Conservation (phyloP, 345 rosid genomes). For the Eucalyptus curtisii region DNA sequence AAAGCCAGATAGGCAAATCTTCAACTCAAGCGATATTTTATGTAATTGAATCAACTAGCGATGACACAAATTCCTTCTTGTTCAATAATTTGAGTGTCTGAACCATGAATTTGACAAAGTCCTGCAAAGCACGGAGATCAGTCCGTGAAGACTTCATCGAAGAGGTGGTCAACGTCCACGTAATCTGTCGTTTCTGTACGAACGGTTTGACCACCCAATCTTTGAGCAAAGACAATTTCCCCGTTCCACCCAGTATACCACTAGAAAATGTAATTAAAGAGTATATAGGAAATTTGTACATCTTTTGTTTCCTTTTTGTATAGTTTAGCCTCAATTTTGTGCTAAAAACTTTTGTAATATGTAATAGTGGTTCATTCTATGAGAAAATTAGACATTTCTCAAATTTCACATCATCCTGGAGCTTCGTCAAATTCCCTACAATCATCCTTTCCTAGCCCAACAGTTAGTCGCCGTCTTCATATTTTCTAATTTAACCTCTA, state of each 20-base stretch:
- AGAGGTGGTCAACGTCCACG: not conserved
- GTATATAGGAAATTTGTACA: rapidly evolving
- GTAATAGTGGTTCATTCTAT: not conserved
- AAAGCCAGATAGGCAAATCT: not conserved
- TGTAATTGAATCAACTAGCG: not conserved
- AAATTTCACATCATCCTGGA: not conserved
- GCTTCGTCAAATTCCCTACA: not conserved
- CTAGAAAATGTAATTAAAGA: not conserved
- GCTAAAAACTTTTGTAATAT: rapidly evolving
- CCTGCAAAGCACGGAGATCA: not conserved
- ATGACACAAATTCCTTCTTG: not conserved
- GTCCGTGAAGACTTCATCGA: not conserved
- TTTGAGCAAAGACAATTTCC: not conserved
- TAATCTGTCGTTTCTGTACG: not conserved
- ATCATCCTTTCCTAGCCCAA: not conserved
- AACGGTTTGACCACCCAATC: not conserved
- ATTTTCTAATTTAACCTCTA: not conserved
- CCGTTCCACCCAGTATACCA: not conserved
- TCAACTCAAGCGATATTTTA: not conserved
- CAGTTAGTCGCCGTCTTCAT: not conserved
- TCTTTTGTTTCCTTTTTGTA: not conserved
- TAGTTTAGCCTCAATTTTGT: not conserved
- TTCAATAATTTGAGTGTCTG: not conserved
- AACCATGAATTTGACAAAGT: not conserved
- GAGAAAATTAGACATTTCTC: not conserved